Percentiles rank a stretch among this genome's conserved stretches.
Evolutionary conservation across 2,329 filamentous ascomycete genomes (phyloP).

Genomic region (Cordyceps farinosa): DNA sequence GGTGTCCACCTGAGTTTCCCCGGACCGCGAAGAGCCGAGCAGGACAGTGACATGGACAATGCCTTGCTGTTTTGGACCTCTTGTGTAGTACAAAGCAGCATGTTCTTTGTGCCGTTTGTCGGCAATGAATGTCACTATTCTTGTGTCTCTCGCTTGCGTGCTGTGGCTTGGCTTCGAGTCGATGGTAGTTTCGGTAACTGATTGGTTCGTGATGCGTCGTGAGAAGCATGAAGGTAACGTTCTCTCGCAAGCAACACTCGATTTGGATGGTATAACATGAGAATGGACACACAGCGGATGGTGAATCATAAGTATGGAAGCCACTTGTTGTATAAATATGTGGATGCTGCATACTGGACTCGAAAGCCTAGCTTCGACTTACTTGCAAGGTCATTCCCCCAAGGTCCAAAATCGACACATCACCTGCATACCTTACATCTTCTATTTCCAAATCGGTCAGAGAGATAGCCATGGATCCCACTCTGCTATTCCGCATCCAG

Average conservation of each 20-base stretch:
- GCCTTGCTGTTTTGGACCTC: background rate
- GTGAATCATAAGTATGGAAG: background rate
- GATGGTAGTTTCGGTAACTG: background rate
- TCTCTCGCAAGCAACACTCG: background rate
- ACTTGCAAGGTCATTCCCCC: background rate
- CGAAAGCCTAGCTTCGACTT: background rate
- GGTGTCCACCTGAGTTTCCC: background rate
- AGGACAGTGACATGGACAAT: background rate
- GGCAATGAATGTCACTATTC: background rate
- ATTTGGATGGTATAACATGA: background rate
- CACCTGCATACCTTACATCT: background rate
- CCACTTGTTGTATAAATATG: constrained; percentile 1
- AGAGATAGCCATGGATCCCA: constrained; percentile 1
- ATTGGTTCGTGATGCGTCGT: background rate
- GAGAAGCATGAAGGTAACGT: background rate
- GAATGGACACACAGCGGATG: background rate
- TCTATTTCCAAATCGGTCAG: background rate
- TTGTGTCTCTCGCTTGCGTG: constrained; percentile 1
- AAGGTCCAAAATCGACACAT: background rate
- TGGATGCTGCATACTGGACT: constrained; percentile 5
- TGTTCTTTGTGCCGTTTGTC: background rate
- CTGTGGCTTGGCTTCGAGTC: background rate
- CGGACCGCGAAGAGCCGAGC: background rate
- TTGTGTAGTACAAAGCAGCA: background rate
- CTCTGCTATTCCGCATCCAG: constrained; percentile 4